Evolutionary conservation across 2,329 filamentous ascomycete species (phyloP), one percentile per base, ranked within the genome.

Genomic region (Stagonosporopsis rhizophila): DNA sequence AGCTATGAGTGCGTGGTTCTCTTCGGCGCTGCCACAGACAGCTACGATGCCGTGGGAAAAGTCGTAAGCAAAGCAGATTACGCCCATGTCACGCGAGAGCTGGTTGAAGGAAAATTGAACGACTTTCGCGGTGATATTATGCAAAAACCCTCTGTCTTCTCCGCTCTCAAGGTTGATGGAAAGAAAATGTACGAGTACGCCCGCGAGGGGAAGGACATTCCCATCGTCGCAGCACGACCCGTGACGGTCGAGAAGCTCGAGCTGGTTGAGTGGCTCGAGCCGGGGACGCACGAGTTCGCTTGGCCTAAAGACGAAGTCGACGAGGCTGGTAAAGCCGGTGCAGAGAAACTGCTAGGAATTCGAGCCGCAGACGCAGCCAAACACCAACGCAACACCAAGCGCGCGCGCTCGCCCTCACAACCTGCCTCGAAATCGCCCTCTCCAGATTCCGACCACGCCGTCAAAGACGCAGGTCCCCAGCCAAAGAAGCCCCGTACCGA

Each of bases 121-220:
- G 79, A 82, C 58, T 97, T 96, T 75, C 83, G 88, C 35, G 95
- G 95, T 15, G 89, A 89, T 66, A 92, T 92, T 68, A 88, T 90
- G 80, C 95, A 99, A 80, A 88, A 91, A 65, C 95, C 95, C 34
- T 94, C 94, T 6, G 85, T 99, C 19, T 99, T 93, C 77, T 96
- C 92, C 27, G 95, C 95, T 9, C 82, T 98, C 59, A 93, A 94
- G 75, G 91, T 97, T 76, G 86, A 97, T 65, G 95, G 95, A 2
- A 97, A 97, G 81, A 90, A 91, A 30, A 82, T 97, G 44, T 99
- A 99, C 74, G 93, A 99, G 78, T 98, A 98, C 76, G 95, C 95
- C 19, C 85, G 95, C 44, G 91, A 93, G 74, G 95, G 95, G 15
- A 92, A 89, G 70, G 86, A 91, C 32, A 88, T 96, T 15, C 95